Evolutionary conservation across 1,284 basidiomycete genomes (phyloP), one percentile per base, ranked within the genome.

Genomic region (Hemileia vastatrix): DNA sequence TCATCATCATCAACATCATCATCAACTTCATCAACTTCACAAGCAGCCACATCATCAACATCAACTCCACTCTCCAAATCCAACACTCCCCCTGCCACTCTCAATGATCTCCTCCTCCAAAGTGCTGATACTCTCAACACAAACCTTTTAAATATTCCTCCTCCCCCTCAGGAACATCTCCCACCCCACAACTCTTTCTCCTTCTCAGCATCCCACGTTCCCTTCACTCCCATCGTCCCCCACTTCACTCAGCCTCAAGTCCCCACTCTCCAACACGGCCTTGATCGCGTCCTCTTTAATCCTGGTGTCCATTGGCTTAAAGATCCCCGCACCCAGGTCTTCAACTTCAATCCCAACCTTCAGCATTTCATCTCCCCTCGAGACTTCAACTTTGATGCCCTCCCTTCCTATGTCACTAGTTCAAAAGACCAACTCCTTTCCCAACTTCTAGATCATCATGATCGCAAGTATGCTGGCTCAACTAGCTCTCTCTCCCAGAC

Each of bases 241-340:
- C 23, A 18, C 8, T 15, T 32, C 33, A 66, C 69, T 62, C 60
- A 71, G 73, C 78, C 79, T 49, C 82, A 83, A 1, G 81, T 95
- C 6, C 83, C 90, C 0, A 80, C 72, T 1, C 81, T 97, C 1
- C 80, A 83, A 0, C 89, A 91, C 72, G 84, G 85, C 1, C 79
- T 97, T 1, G 86, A 89, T 54, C 82, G 89, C 11, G 87, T 90
- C 1, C 77, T 94, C 19, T 91, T 91, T 80, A 90, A 87, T 68
- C 88, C 89, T 2, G 91, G 91, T n/a, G 86, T 95, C 0, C 88
- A 94, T 72, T 90, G 88, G 84, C 77, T 96, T 1, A 84, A 85
- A 69, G 92, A 98, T 71, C 87, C 89, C 1, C 81, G 89, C 6
- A 88, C 90, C 0, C 81, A 84, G 4, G 86, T 90, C 5, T 94